Evolutionary conservation across 2,329 filamentous ascomycete species (phyloP), one percentile per base, ranked within the genome.

Genomic region (Aspergillus sp.): DNA sequence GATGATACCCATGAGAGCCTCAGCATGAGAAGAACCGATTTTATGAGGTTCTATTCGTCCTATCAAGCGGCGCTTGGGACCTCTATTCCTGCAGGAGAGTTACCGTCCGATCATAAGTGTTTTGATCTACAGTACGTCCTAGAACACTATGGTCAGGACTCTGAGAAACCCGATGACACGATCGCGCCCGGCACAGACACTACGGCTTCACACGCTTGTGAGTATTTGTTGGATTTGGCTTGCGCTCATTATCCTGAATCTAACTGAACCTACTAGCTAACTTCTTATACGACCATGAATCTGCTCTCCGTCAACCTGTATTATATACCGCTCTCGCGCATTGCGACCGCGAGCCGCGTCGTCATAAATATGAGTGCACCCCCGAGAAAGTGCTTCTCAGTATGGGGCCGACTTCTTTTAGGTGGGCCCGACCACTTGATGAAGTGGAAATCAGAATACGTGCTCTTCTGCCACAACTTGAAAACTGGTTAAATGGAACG

Each of bases 401-500:
- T 36, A 36, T 36, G 14, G 32, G 2, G 14, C 32, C 14, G 3
- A 3, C 32, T 14, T 9, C 32, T 16, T 36, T 36, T 16, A 36
- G 2, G 14, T 36, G 14, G 32, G 12, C 32, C 11, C 26, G 49
- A 36, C 14, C 32, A 36, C 11, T 36, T 36, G 12, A 2, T 14
- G n/a, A 59, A 29, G 52, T 59, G 22, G 57, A 59, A 59, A 52
- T 22, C 5, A 59, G 22, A 42, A 59, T 59, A 24, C 26, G 20
- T 26, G 49, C 57, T 55, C 57, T 59, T 18, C 36, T 59, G 11
- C 57, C 52, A 20, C 52, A 55, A 39, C 55, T 55, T 36, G 39
- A 59, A 52, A 55, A 36, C 18, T 59, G 52, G 57, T 52, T 59
- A 22, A 46, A 46, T 59, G 36, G 57, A 22, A 32, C 52, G 31